Conservation (phyloP, 2,329 filamentous ascomycete genomes). For the Fusarium nanum region DNA sequence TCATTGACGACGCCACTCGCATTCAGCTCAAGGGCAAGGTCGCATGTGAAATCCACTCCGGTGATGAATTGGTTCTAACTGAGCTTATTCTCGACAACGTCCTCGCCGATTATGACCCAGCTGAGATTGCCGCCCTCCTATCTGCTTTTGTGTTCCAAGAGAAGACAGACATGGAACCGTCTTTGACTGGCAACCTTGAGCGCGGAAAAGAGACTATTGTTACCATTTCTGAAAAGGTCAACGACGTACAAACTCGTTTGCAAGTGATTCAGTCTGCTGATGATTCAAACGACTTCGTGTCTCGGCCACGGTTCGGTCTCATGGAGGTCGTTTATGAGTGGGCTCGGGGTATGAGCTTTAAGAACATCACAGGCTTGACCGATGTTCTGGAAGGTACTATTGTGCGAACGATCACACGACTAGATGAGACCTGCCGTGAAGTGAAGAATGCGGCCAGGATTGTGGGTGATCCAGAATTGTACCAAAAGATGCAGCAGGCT, state of each 20-base stretch:
- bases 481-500: constrained; percentile 95
- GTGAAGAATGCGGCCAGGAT: constrained; percentile 97
- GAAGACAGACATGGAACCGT: constrained; percentile 86
- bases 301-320: constrained; percentile 87
- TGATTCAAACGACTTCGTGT: constrained; percentile 92
- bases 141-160: constrained; percentile 98
- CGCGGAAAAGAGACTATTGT: constrained; percentile 87
- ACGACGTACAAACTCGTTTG: constrained; percentile 86
- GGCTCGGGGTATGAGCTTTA: constrained; percentile 98
- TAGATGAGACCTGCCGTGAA: constrained; percentile 96
- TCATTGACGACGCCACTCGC: constrained; percentile 86
- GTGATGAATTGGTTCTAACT: constrained; percentile 94
- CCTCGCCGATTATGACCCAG: constrained; percentile 91
- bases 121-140: constrained; percentile 93
- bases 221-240: constrained; percentile 91
- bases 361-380: constrained; percentile 94
- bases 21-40: constrained; percentile 98
- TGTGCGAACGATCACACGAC: constrained; percentile 89
- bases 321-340: constrained; percentile 99
- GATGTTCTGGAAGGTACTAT: constrained; percentile 98
- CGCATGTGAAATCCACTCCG: constrained; percentile 97
- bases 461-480: constrained; percentile 92
- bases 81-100: constrained; percentile 98
- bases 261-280: constrained; percentile 93
- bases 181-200: constrained; percentile 83